Percentiles rank a stretch among this genome's conserved stretches.
phyloP scores from a whole-genome alignment of 768 basidiomycete genomes.

The Trametopsis cervina region DNA sequence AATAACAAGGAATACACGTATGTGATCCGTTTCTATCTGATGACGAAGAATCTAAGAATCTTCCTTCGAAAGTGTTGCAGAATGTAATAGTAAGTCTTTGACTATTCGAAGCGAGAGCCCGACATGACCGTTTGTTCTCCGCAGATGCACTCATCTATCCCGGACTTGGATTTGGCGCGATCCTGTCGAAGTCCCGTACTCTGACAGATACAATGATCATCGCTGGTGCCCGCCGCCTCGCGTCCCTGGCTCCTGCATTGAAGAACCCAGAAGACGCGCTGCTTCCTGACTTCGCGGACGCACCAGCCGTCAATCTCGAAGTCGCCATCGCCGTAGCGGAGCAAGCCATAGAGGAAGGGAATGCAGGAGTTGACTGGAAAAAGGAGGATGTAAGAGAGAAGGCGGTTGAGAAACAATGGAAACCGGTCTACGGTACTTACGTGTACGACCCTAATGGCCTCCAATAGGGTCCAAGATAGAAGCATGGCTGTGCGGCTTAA shows the following conservation, averaged over 20 bases:
- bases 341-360: slow-evolving; percentile 69
- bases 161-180: slow-evolving; percentile 76
- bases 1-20: slow-evolving; percentile 62
- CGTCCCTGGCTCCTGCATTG: slow-evolving; percentile 67
- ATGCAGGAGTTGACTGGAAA: slow-evolving; percentile 50
- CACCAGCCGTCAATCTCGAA: slow-evolving; percentile 69
- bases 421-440: slow-evolving; percentile 58
- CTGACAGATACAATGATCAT: slow-evolving; percentile 88
- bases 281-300: slow-evolving; percentile 70
- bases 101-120: not conserved
- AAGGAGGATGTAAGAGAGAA: slow-evolving; percentile 48
- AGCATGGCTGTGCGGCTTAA: no score
- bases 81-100: slow-evolving; percentile 53
- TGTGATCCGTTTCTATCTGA: slow-evolving; percentile 20
- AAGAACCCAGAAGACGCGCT: slow-evolving; percentile 65
- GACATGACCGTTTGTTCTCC: not conserved
- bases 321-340: slow-evolving; percentile 79
- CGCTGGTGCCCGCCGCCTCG: slow-evolving; percentile 68
- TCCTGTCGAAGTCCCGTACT: slow-evolving; percentile 53
- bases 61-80: slow-evolving; percentile 48
- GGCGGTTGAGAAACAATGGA: slow-evolving; percentile 50
- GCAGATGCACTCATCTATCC: slow-evolving; percentile 76
- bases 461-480: not conserved
- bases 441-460: slow-evolving; percentile 51
- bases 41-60: no score